A percentile compares a stretch with the other conserved stretches of the same genome.
Conservation (phyloP, 805 yeast genomes). For the Lipomyces spencermartinsiae region DNA sequence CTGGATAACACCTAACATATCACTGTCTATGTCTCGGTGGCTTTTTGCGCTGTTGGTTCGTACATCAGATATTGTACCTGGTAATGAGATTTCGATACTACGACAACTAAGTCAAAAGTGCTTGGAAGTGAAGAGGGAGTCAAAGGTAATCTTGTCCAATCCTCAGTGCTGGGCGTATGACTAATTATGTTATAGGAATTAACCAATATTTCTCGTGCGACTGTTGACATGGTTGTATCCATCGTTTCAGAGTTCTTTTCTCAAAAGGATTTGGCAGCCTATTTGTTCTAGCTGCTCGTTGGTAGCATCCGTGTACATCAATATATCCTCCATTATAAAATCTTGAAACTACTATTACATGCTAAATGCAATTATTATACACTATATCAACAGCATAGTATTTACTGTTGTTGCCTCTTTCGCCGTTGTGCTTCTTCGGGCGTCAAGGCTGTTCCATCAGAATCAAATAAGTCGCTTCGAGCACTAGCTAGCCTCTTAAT, state of each 20-base stretch:
- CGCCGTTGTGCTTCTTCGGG: slow-evolving; percentile 39
- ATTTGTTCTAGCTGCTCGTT: slow-evolving; percentile 11
- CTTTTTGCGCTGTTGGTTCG: slow-evolving; percentile 50
- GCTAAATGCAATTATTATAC: slow-evolving; percentile 5
- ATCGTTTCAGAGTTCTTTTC: slow-evolving; percentile 40
- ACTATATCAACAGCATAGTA: background rate
- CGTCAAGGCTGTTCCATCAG: slow-evolving; percentile 35
- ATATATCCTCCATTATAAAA: background rate
- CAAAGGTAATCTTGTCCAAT: background rate
- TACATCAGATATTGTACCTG: slow-evolving; percentile 49
- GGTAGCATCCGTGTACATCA: background rate
- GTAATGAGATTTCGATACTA: slow-evolving; percentile 51
- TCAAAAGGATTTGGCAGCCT: slow-evolving; percentile 36
- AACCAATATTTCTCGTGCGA: slow-evolving; percentile 34
- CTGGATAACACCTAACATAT: slow-evolving; percentile 51
- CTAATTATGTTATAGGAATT: slow-evolving; percentile 19
- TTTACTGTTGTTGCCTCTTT: slow-evolving; percentile 21
- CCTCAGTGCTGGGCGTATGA: background rate
- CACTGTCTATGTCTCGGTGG: slow-evolving; percentile 49
- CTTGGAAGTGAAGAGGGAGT: slow-evolving; percentile 12
- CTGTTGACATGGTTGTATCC: slow-evolving; percentile 38
- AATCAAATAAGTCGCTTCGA: slow-evolving; percentile 42
- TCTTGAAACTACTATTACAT: background rate
- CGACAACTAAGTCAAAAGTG: slow-evolving; percentile 52
- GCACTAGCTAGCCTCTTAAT: slow-evolving; percentile 48